These are phyloP conservation scores for Biscogniauxia sp. DNA, from an alignment of 2,329 filamentous ascomycete species.

Conservation along the genomic window DNA sequence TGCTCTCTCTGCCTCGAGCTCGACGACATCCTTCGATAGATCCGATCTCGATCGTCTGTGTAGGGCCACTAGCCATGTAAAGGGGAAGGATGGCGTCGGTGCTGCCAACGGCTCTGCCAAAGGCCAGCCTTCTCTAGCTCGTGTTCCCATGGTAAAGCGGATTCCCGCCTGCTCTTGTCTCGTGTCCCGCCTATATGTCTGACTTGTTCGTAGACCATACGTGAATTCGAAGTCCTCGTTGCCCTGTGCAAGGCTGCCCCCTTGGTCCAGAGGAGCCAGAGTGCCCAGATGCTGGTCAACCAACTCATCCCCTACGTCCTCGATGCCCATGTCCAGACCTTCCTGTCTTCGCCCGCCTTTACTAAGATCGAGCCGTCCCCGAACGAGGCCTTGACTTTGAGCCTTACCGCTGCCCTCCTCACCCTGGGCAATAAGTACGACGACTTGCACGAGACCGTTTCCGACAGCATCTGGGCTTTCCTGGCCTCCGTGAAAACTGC, in stretches of 20 bases:
- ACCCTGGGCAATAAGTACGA: conserved; percentile 72
- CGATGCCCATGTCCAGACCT: conserved; percentile 76
- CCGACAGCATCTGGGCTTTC: conserved; percentile 68
- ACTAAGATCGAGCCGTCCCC: conserved; percentile 82
- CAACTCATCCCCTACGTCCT: conserved; percentile 83
- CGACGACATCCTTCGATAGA: conserved; percentile 54
- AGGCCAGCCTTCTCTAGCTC: conserved; percentile 44
- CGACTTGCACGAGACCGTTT: conserved; percentile 63
- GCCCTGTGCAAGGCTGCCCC: conserved; percentile 90
- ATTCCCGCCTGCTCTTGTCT: not conserved
- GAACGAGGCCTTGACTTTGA: conserved; percentile 77
- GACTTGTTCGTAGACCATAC: conserved; percentile 60
- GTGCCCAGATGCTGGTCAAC: conserved; percentile 73
- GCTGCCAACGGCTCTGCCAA: conserved; percentile 47
- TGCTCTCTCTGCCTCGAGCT: conserved; percentile 55
- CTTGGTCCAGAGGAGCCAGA: conserved; percentile 65
- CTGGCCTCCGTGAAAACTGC: conserved; percentile 67
- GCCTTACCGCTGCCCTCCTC: conserved; percentile 79
- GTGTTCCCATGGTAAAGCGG: conserved; percentile 57
- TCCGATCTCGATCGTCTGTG: conserved; percentile 63
- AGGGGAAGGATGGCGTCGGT: conserved; percentile 34
- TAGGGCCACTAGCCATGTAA: conserved; percentile 50
- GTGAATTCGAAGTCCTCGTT: conserved; percentile 88
- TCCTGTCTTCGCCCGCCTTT: conserved; percentile 78
- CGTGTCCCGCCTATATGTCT: conserved; percentile 10